Percentiles rank a stretch among this genome's conserved stretches.
Conservation (phyloP, 306 rosid genomes). For the Fragaria vesca region DNA sequence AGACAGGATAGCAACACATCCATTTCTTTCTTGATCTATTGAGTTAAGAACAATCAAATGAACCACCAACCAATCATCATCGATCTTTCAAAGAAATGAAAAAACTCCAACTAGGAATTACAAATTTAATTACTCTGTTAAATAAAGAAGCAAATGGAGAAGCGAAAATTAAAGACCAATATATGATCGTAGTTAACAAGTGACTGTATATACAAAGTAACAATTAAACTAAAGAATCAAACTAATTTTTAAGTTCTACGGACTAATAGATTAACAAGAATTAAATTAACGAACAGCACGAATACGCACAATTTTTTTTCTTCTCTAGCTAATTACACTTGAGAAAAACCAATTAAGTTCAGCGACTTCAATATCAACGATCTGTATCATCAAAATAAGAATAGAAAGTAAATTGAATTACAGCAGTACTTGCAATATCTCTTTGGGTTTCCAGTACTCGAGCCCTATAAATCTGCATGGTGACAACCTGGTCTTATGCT, state of each 20-base stretch:
- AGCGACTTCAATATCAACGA: background rate
- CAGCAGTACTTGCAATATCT: constrained; percentile 13
- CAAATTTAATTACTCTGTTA: too few relatives aligned
- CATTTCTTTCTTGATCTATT: too few relatives aligned
- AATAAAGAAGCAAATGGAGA: too few relatives aligned
- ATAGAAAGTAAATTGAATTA: background rate
- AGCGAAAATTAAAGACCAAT: too few relatives aligned
- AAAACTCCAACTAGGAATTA: too few relatives aligned
- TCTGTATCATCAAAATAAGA: background rate
- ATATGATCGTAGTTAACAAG: too few relatives aligned
- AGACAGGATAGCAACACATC: too few relatives aligned
- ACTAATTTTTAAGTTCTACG: background rate
- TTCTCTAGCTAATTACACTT: background rate
- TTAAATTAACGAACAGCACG: background rate
- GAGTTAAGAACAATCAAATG: too few relatives aligned
- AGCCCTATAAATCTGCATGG: constrained; percentile 68
- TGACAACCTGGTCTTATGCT: constrained; percentile 68
- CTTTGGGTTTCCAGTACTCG: constrained; percentile 59
- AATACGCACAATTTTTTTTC: background rate
- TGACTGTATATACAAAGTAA: too few relatives aligned
- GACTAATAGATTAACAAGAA: background rate
- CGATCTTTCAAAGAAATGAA: too few relatives aligned
- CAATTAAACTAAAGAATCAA: background rate
- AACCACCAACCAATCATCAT: too few relatives aligned
- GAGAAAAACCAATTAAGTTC: background rate